Evolutionary conservation across 495 filamentous ascomycete species (phyloP).

Genomic region (Alectoria sarmentosa): DNA sequence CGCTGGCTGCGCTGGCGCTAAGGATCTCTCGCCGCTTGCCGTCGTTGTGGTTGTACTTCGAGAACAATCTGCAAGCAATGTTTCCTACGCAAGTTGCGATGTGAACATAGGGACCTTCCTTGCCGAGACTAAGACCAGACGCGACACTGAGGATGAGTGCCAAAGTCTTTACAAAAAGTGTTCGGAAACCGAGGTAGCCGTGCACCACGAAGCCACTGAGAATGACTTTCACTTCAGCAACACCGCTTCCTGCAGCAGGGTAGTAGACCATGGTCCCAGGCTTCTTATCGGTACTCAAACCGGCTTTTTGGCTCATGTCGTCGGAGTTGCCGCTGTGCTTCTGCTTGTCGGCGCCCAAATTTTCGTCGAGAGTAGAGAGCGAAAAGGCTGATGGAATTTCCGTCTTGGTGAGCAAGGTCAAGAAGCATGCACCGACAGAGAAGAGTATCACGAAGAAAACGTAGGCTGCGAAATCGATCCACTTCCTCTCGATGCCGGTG

Average conservation of each 20-base stretch:
- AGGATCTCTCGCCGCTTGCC: conserved; percentile 86
- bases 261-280: conserved; percentile 79
- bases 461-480: conserved; percentile 72
- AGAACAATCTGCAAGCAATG: conserved; percentile 84
- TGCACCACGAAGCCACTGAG: conserved; percentile 95
- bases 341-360: conserved; percentile 43
- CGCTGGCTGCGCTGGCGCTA: conserved; percentile 84
- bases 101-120: conserved; percentile 96
- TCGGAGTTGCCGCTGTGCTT: conserved; percentile 35
- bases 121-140: conserved; percentile 87
- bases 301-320: conserved; percentile 30
- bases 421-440: conserved; percentile 62
- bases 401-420: conserved; percentile 85
- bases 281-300: conserved; percentile 29
- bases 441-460: conserved; percentile 63
- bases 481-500: conserved; percentile 42
- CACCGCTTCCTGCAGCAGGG: conserved; percentile 90
- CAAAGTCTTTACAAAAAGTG: conserved; percentile 77
- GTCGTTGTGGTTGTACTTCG: conserved; percentile 91
- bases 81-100: conserved; percentile 96
- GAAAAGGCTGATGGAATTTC: conserved; percentile 82
- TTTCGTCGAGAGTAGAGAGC: conserved; percentile 83
- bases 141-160: conserved; percentile 82
- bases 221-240: conserved; percentile 96
- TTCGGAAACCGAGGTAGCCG: conserved; percentile 87